A percentile compares a stretch with the other conserved stretches of the same genome.
phyloP scores from a whole-genome alignment of 345 rosid species.

The Brassica rapa region DNA sequence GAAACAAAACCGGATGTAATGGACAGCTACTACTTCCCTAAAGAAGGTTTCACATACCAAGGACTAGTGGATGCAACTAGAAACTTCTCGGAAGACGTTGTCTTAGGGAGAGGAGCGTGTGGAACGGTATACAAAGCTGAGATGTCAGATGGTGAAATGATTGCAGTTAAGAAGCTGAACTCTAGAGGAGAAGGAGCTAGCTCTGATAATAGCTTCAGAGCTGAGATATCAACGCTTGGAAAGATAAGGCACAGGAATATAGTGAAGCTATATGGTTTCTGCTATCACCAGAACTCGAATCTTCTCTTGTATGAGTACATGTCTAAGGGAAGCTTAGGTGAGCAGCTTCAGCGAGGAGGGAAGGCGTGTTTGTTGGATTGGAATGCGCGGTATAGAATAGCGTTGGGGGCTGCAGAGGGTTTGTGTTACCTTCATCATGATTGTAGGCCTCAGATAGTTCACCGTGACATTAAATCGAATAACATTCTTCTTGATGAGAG shows the following conservation, averaged over 20 bases:
- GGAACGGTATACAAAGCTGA: slow-evolving; percentile 75
- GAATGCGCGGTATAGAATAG: slow-evolving; percentile 64
- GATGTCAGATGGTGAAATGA: slow-evolving; percentile 58
- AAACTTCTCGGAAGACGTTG: slow-evolving; percentile 59
- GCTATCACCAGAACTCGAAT: slow-evolving; percentile 67
- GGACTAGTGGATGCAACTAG: slow-evolving; percentile 68
- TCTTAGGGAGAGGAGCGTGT: slow-evolving; percentile 80
- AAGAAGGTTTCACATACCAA: slow-evolving; percentile 70
- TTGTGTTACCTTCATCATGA: slow-evolving; percentile 77
- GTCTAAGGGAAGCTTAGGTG: slow-evolving; percentile 81
- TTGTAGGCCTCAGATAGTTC: slow-evolving; percentile 74
- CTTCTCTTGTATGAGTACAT: slow-evolving; percentile 78
- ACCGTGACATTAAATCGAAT: slow-evolving; percentile 82
- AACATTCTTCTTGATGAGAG: slow-evolving; percentile 74
- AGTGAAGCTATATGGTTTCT: slow-evolving; percentile 81
- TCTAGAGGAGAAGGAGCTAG: slow-evolving; percentile 63
- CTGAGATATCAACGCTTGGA: slow-evolving; percentile 81
- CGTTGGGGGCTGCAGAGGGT: slow-evolving; percentile 85
- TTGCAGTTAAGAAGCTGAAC: slow-evolving; percentile 74
- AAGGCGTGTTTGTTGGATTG: slow-evolving; percentile 52
- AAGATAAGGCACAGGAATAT: slow-evolving; percentile 80
- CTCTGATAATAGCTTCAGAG: slow-evolving; percentile 66
- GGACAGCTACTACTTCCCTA: slow-evolving; percentile 68
- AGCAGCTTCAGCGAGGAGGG: slow-evolving; percentile 55
- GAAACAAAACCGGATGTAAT: slow-evolving; percentile 44